phyloP scores from a whole-genome alignment of 441 rosid genomes.

The Populus hybrid region DNA sequence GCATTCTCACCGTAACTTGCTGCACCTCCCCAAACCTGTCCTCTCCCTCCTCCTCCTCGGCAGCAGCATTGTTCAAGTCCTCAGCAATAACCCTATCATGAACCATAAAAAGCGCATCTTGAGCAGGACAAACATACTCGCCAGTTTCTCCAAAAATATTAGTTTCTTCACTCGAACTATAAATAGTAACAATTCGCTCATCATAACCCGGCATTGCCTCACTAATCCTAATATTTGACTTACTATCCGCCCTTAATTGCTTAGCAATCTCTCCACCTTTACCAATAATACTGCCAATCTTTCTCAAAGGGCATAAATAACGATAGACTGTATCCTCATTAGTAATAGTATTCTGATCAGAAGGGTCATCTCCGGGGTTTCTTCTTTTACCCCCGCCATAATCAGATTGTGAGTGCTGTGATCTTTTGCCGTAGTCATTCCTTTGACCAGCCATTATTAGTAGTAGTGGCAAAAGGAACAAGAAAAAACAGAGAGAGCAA shows the following conservation, averaged over 20 bases:
- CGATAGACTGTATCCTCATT: slow-evolving; percentile 85
- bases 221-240: slow-evolving; percentile 80
- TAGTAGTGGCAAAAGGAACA: neutral
- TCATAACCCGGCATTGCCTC: slow-evolving; percentile 79
- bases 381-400: slow-evolving; percentile 65
- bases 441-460: slow-evolving; percentile 69
- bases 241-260: slow-evolving; percentile 78
- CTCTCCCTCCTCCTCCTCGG: slow-evolving; percentile 28
- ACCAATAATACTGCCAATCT: slow-evolving; percentile 95
- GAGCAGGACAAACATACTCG: slow-evolving; percentile 72
- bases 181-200: slow-evolving; percentile 87
- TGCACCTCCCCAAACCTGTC: slow-evolving; percentile 47
- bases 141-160: slow-evolving; percentile 61
- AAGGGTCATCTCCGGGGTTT: slow-evolving; percentile 59
- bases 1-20: slow-evolving; percentile 68
- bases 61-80: slow-evolving; percentile 34
- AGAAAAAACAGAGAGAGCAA: neutral
- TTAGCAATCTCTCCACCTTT: slow-evolving; percentile 92
- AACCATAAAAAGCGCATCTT: slow-evolving; percentile 84
- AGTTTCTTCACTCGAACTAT: slow-evolving; percentile 78
- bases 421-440: slow-evolving; percentile 82
- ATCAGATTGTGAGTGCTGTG: slow-evolving; percentile 63
- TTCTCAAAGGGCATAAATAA: slow-evolving; percentile 85
- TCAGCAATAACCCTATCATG: slow-evolving; percentile 83
- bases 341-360: slow-evolving; percentile 49